phyloP scores from a whole-genome alignment of 2,329 filamentous ascomycete genomes.

The Fusarium tuaranense region DNA sequence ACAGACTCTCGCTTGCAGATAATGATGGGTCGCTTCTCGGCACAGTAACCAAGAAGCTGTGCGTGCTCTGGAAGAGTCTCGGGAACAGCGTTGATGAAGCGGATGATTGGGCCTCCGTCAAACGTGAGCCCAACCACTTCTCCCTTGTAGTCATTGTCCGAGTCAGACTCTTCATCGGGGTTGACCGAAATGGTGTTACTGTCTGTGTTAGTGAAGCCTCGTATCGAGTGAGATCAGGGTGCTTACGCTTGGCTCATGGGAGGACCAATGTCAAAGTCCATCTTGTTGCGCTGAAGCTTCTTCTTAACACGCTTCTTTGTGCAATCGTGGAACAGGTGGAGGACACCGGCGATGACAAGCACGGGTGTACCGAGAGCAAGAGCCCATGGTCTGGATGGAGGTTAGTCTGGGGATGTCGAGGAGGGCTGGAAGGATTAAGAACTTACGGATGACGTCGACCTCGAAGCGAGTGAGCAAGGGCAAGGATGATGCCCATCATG shows the following conservation, averaged over 20 bases:
- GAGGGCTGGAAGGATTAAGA: neutral
- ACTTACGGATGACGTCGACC: constrained; percentile 65
- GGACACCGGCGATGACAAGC: constrained; percentile 67
- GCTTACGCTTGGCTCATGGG: constrained; percentile 60
- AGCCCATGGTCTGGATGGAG: constrained; percentile 62
- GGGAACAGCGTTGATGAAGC: constrained; percentile 52
- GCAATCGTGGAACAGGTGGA: constrained; percentile 60
- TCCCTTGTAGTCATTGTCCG: constrained; percentile 47
- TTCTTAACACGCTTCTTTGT: constrained; percentile 52
- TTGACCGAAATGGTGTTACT: constrained; percentile 54
- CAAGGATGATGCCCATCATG: constrained; percentile 67
- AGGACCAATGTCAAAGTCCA: constrained; percentile 43
- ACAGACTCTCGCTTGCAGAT: constrained; percentile 52
- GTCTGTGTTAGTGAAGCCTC: constrained; percentile 28
- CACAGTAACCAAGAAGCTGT: constrained; percentile 52
- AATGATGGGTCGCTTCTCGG: constrained; percentile 52
- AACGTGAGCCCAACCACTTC: constrained; percentile 59
- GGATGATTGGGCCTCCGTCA: constrained; percentile 60
- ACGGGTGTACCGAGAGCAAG: constrained; percentile 71
- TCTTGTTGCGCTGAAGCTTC: constrained; percentile 40
- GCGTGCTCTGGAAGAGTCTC: constrained; percentile 47
- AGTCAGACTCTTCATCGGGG: constrained; percentile 49
- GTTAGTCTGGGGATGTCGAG: neutral
- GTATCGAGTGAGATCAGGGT: too few relatives aligned
- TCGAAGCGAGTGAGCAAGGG: constrained; percentile 62